These are phyloP conservation scores for Tylopilus sp. DNA, from an alignment of 768 basidiomycete genomes.

Conservation along the genomic window DNA sequence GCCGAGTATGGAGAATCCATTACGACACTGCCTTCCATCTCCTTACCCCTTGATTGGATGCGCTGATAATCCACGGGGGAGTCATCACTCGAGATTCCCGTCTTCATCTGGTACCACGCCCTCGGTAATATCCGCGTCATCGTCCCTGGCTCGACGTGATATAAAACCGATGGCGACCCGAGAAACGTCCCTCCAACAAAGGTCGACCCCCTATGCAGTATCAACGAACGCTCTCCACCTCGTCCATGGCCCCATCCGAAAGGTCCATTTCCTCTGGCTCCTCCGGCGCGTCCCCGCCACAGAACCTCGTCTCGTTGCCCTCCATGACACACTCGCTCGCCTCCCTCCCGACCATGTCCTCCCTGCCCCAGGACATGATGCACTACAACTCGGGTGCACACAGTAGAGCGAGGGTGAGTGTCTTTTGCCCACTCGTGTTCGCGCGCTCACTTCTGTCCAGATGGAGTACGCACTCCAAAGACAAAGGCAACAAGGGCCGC, in stretches of 20 bases:
- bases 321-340: constrained; percentile 34
- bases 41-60: constrained; percentile 31
- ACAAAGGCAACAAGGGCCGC: constrained; percentile 28
- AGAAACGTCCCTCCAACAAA: constrained; percentile 9
- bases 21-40: constrained; percentile 29
- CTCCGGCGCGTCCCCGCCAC: constrained; percentile 29
- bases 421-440: neutral
- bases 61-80: constrained; percentile 32
- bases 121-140: constrained; percentile 36
- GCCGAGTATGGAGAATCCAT: constrained; percentile 15
- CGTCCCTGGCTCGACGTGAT: constrained; percentile 23
- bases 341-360: constrained; percentile 29
- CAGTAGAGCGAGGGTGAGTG: constrained; percentile 29
- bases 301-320: constrained; percentile 28
- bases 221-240: constrained; percentile 29
- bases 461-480: constrained; percentile 32
- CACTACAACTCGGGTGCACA: constrained; percentile 29
- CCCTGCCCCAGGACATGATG: constrained; percentile 30
- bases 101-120: constrained; percentile 27
- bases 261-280: constrained; percentile 33
- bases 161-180: constrained; percentile 16
- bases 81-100: constrained; percentile 34
- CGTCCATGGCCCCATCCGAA: constrained; percentile 33
- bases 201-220: constrained; percentile 27
- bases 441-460: constrained; percentile 16